Evolutionary conservation across 2,329 filamentous ascomycete genomes (phyloP), one percentile per base, ranked within the genome.

Genomic region (Pseudocercospora musae): DNA sequence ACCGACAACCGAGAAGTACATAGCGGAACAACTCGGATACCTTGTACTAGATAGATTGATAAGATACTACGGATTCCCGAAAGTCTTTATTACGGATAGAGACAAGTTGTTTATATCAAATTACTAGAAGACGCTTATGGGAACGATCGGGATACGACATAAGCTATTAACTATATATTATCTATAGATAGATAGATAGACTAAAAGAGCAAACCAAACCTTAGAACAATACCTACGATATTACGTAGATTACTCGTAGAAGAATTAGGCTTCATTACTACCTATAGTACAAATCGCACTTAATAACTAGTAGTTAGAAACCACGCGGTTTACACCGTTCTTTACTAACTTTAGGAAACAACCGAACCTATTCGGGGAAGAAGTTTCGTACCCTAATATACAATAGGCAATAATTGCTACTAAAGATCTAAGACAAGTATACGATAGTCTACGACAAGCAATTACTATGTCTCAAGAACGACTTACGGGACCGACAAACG

Each of bases 111-210:
- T 71, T 59, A 69, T 48, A 40, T 69, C 55, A 29, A 66, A 67
- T 57, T 67, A 60, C 59, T 69, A 55, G 66, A 66, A 66, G 37
- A 63, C 61, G 13, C 56, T 69, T 15, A 44, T 67, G 0, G 50
- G 27, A 58, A 57, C 15, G 21, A 57, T 69, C 15, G 63, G 65
- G 21, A 70, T 73, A 44, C 58, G 69, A 55, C 37, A 62, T 29
- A 64, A 68, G 23, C 62, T 71, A 1, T 71, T 62, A 3, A 74
- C 68, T 13, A 62, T 67, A n/a, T 73, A 69, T 58, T 64, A 75
- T 58, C 60, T 62, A 4, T 33, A 73, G 59, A 73, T 67, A 3
- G 65, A 75, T 59, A 60, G 70, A 10, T 58, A 71, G 61, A 74
- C 63, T 2, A 68, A 75, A 62, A 61, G 63, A 18, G 42, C 60